phyloP scores from a whole-genome alignment of 208 protist genomes.

The Perkinsela sp. region DNA sequence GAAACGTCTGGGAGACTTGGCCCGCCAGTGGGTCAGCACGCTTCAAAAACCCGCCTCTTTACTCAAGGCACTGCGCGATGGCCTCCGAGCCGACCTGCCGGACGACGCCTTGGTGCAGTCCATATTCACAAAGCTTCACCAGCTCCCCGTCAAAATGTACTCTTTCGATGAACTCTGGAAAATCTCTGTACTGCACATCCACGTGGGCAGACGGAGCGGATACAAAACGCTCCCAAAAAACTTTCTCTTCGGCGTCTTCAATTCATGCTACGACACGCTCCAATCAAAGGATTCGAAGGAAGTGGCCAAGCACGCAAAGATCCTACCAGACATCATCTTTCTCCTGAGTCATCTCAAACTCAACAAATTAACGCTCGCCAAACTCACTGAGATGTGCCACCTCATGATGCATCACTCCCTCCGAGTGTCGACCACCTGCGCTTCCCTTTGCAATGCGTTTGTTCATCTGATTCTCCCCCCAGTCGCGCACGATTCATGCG shows the following conservation, averaged over 20 bases:
- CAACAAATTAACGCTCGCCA: not conserved
- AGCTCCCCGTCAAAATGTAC: not conserved
- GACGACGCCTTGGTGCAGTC: not conserved
- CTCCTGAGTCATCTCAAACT: not conserved
- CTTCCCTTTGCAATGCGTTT: not conserved
- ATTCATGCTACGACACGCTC: not conserved
- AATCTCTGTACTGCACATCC: not conserved
- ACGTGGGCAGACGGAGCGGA: not conserved
- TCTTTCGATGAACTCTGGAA: not conserved
- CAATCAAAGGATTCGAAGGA: not conserved
- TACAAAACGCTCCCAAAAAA: not conserved
- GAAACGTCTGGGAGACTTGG: no score
- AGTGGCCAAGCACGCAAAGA: not conserved
- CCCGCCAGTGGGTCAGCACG: no score
- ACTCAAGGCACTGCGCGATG: not conserved
- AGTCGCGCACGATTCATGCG: not conserved
- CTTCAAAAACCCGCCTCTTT: no score
- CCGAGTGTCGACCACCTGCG: not conserved
- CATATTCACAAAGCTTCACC: not conserved
- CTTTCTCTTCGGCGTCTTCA: not conserved
- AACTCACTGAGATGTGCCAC: not conserved
- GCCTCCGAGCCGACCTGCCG: not conserved
- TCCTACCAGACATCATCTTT: not conserved
- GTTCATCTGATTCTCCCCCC: not conserved
- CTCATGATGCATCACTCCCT: not conserved